Base-by-base conservation (phyloP, 2,329 filamentous ascomycete genomes). In the Xylariaceae sp. region DNA sequence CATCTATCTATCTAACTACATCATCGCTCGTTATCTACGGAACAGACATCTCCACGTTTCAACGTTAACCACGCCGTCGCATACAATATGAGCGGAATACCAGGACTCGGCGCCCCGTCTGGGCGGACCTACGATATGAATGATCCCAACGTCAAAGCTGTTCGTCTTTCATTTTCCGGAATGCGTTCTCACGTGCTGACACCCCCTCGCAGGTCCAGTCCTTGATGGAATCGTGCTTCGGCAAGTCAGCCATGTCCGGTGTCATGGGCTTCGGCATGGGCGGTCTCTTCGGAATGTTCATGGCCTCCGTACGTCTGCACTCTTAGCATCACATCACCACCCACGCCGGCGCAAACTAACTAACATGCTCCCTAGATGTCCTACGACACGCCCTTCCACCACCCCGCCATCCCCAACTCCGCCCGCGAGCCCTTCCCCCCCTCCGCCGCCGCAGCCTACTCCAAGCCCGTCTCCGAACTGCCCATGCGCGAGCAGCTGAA, bases 231-330 rank as follows among this genome's bases (percentile, higher is more conserved):
- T 95, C 90, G 39, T 99, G 94, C 73, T 85, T 88, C 23, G 87
- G 87, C 59, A 99, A 99, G 76, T 89, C 91, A 15, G 87, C 85
- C 67, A 88, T 99, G 76, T 89, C 92, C 0, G 94, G 93, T 59
- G 90, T 88, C 23, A 95, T 95, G 85, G 94, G 94, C 13, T 97
- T 97, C 70, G 94, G 88, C 44, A 87, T 99, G 66, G 94, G 94
- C 64, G 94, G 92, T 69, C 80, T 95, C 49, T 99, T 99, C 68
- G 94, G 94, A 67, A 83, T 97, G 69, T 99, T 99, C 80, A 99
- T 97, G 93, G 91, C 92, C 61, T 94, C 90, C 71, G 91, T 96
- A 86, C 64, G 88, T 80, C 5, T 30, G 4, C 41, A 61, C 57
- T 54, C 23, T 35, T 35, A n/a, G 11, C 23, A 5, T 13, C 8